Evolutionary conservation across 1,284 basidiomycete genomes (phyloP).

Genomic region (Pyrrhoderma lamaoense): DNA sequence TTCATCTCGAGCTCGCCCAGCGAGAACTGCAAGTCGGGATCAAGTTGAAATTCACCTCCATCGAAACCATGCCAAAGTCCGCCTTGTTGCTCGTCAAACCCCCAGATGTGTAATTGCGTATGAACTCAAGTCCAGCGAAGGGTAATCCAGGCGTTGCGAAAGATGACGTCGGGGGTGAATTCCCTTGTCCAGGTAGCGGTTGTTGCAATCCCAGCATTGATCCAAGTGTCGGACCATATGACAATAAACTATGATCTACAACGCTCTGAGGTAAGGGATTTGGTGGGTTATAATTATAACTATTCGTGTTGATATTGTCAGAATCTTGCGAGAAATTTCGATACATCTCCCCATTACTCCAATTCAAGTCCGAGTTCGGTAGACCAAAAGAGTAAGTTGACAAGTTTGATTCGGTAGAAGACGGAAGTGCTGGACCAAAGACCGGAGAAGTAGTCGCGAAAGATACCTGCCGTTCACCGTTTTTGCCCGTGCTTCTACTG

Average conservation of each 20-base stretch:
- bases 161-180: constrained; percentile 44
- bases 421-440: constrained; percentile 14
- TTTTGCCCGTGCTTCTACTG: background rate
- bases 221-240: constrained; percentile 15
- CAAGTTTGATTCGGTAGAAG: constrained; percentile 1
- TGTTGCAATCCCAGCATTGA: constrained; percentile 11
- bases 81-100: constrained; percentile 48
- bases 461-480: constrained; percentile 7
- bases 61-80: constrained; percentile 69
- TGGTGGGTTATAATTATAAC: constrained; percentile 4
- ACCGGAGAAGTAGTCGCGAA: constrained; percentile 12
- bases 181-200: constrained; percentile 2
- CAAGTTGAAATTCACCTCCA: constrained; percentile 58
- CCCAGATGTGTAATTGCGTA: constrained; percentile 57
- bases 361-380: constrained; percentile 8
- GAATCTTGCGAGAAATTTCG: constrained; percentile 15
- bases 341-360: constrained; percentile 7
- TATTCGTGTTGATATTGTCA: constrained; percentile 3
- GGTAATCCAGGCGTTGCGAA: constrained; percentile 67
- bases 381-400: constrained; percentile 7
- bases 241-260: constrained; percentile 11
- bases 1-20: constrained; percentile 29
- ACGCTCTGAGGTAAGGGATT: constrained; percentile 4
- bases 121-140: constrained; percentile 72
- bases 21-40: constrained; percentile 67